Base-by-base conservation (phyloP, 768 basidiomycete genomes). In the Chalciporus pseudorubinellus region DNA sequence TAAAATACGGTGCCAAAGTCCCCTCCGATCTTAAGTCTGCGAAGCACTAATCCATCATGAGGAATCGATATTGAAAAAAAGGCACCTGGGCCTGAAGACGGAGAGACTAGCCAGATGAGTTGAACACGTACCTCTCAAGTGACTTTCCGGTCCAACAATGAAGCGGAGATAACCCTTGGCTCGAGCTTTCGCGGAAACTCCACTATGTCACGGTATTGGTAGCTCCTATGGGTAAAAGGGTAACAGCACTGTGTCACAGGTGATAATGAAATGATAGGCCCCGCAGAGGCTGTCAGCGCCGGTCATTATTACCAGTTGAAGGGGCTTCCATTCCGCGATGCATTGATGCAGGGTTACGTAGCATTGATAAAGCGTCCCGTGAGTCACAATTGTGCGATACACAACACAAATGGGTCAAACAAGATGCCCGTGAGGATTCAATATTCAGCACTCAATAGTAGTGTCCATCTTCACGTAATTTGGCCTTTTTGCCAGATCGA, bases 261-360 rank as follows among this genome's bases (percentile, higher is more conserved):
- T 42, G 48, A 52, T 60, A 36, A 53, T 50, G 50, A 60, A n/a
- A 33, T 50, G 51, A 51, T 51, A 55, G 55, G 63, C 9, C 39
- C 50, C 52, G 53, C 55, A 54, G 43, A 44, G 44, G 28, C 29
- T 44, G 44, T 33, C 31, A 19, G 19, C 14, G n/a, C n/a, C n/a
- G n/a, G n/a, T n/a, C n/a, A 21, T n/a, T 6, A 44, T 50, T 31
- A 40, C 55, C 44, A 40, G 28, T 36, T 52, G 14, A 8, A 48
- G 59, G 24, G 34, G 34, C 56, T 66, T 64, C 61, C 61, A 66
- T 66, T 59, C 53, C 42, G 41, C 56, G 49, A 48, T 55, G 16
- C 43, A n/a, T 36, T 41, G 44, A 42, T 16, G 24, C 10, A 51
- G 38, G 13, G 29, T 28, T 51, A 43, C 39, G 28, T 45, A 36